A percentile compares a stretch with the other conserved stretches of the same genome.
phyloP scores from a whole-genome alignment of 805 yeast species.

The Myxozyma geophila region DNA sequence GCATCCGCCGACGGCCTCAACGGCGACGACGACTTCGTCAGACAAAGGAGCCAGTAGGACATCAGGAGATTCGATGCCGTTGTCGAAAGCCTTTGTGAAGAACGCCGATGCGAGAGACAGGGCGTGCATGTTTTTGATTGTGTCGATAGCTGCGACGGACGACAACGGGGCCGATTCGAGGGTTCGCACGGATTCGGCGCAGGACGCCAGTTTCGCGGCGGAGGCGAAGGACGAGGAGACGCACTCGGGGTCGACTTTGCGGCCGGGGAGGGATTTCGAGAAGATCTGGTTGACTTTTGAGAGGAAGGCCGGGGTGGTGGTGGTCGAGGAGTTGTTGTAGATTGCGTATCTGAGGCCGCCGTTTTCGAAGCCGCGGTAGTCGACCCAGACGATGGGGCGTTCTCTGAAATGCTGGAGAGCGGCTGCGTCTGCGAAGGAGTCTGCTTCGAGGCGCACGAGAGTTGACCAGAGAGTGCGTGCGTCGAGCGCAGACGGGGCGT shows the following conservation, averaged over 20 bases:
- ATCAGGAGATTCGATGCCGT: constrained; percentile 34
- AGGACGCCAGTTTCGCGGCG: constrained; percentile 16
- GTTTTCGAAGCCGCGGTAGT: constrained; percentile 32
- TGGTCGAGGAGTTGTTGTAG: constrained; percentile 1
- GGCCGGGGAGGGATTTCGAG: constrained; percentile 3
- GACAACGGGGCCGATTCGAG: constrained; percentile 18
- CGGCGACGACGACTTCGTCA: constrained; percentile 3
- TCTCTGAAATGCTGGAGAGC: constrained; percentile 27
- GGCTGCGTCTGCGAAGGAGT: constrained; percentile 8
- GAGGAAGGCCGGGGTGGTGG: constrained; percentile 4
- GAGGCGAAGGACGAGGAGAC: constrained; percentile 13
- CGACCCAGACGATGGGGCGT: constrained; percentile 32
- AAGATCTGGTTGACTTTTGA: constrained; percentile 10
- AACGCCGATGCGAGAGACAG: constrained; percentile 15
- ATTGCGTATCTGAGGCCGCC: constrained; percentile 31
- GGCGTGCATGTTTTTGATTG: constrained; percentile 20
- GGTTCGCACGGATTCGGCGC: constrained; percentile 17
- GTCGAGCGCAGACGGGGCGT: constrained; percentile 31
- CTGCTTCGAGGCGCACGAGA: constrained; percentile 27
- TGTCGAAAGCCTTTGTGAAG: constrained; percentile 19
- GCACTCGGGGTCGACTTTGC: constrained; percentile 13
- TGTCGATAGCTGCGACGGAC: constrained; percentile 21
- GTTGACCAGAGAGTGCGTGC: constrained; percentile 36
- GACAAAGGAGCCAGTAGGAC: constrained; percentile 19
- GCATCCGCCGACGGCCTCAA: constrained; percentile 25